phyloP scores from a whole-genome alignment of 2,329 filamentous ascomycete species.

The Eutypa lata region DNA sequence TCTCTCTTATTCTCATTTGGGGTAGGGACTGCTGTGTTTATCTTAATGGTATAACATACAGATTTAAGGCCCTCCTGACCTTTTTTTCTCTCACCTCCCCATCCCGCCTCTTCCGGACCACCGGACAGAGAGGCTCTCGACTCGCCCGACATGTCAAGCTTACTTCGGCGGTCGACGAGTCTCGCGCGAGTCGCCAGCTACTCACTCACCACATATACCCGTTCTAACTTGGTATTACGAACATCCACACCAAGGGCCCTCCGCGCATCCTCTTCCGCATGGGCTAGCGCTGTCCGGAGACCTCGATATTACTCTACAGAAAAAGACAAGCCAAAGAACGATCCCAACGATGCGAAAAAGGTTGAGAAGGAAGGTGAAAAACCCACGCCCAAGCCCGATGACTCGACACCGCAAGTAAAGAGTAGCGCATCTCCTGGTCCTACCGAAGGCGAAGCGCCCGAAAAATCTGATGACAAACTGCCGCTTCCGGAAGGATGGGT shows the following conservation, averaged over 20 bases:
- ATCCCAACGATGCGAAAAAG: slow-evolving; percentile 4
- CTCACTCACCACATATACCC: slow-evolving; percentile 19
- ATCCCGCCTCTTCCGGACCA: slow-evolving; percentile 16
- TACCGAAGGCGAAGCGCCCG: slow-evolving; percentile 15
- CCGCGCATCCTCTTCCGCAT: slow-evolving; percentile 19
- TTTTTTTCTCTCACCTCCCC: background rate
- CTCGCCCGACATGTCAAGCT: slow-evolving; percentile 30
- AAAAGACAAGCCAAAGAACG: slow-evolving; percentile 16
- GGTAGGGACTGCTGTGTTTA: too few species aligned
- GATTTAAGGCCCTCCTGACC: background rate
- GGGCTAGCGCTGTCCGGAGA: slow-evolving; percentile 13
- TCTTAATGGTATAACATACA: too few species aligned
- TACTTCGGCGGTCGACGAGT: slow-evolving; percentile 27
- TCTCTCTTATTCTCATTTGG: too few species aligned
- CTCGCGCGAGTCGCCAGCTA: slow-evolving; percentile 22
- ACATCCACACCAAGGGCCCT: slow-evolving; percentile 12
- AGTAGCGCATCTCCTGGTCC: slow-evolving; percentile 27
- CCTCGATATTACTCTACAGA: slow-evolving; percentile 22
- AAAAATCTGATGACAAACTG: slow-evolving; percentile 8
- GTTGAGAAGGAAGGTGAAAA: slow-evolving; percentile 2
- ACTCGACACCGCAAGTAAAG: slow-evolving; percentile 21
- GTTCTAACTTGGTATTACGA: slow-evolving; percentile 17
- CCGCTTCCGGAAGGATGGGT: slow-evolving; percentile 28
- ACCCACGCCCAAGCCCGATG: slow-evolving; percentile 3
- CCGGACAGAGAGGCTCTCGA: slow-evolving; percentile 11